Percentiles rank a stretch among this genome's conserved stretches.
Conservation (phyloP, 176 grass and related monocot species). For the Aegilops speltoides region DNA sequence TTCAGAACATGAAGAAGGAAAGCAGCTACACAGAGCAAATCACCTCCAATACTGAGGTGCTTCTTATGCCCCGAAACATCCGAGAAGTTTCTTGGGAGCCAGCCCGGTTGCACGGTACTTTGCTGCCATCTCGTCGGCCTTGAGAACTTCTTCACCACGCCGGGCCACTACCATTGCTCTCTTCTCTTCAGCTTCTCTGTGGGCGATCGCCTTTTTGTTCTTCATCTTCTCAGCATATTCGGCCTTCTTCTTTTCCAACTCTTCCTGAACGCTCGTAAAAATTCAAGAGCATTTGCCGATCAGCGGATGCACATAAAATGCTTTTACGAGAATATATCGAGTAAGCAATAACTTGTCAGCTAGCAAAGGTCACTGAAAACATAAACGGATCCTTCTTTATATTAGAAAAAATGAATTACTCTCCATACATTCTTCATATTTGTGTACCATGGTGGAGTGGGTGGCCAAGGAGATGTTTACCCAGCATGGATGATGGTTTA, state of each 20-base stretch:
- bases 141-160: conserved; percentile 65
- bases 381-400: background rate
- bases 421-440: background rate
- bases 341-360: background rate
- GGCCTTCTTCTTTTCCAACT: conserved; percentile 76
- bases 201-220: conserved; percentile 70
- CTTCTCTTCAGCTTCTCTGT: conserved; percentile 81
- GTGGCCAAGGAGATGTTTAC: background rate
- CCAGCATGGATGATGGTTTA: too few relatives aligned
- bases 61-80: conserved; percentile 70
- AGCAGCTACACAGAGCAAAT: background rate
- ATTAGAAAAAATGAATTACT: too few relatives aligned
- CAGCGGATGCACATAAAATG: background rate
- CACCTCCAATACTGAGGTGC: background rate
- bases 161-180: conserved; percentile 52
- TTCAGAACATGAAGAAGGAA: background rate
- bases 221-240: conserved; percentile 77
- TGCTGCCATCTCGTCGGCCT: conserved; percentile 73
- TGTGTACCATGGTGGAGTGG: background rate
- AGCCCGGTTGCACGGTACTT: conserved; percentile 74
- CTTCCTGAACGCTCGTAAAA: conserved; percentile 43
- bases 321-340: too few relatives aligned
- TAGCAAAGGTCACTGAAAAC: background rate
- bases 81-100: conserved; percentile 68
- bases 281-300: background rate